Evolutionary conservation across 805 yeast species (phyloP), one percentile per base, ranked within the genome.

Genomic region (Candida vartiovaarae): DNA sequence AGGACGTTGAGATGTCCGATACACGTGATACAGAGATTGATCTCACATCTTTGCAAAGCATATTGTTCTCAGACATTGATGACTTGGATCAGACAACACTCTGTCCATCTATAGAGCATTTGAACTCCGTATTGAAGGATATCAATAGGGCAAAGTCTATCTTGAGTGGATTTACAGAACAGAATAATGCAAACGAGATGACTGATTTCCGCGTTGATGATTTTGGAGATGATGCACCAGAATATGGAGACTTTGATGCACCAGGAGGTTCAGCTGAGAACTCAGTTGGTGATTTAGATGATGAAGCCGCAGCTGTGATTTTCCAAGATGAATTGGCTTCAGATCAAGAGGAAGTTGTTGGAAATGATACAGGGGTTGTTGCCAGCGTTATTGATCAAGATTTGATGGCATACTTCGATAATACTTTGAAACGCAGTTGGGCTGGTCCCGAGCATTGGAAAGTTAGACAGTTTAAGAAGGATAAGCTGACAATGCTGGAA

Each of bases 401-500:
- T 54, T 64, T 87, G 35, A 78, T 86, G 75, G 83, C 89, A 3
- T 84, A 87, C 59, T 88, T 88, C 62, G 96, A 89, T 59, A 80
- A 78, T 42, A 72, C 78, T 23, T 70, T 87, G 63, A 75, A 71
- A 45, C 61, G 61, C 38, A 84, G 79, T 59, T 90, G 97, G 96
- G 76, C 95, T 28, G 97, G 97, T 7, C 84, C 91, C 10, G 91
- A 86, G 51, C 95, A 87, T 63, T 91, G 97, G 97, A 84, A 84
- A 62, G 83, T 91, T 8, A 67, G 74, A 35, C 74, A 78, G 10
- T 61, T 82, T 39, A 82, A 78, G 54, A 70, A 71, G 50, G 51
- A 34, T 5, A 50, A 36, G 51, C 33, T 29, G 42, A 42, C 8
- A 23, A 15, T 24, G 9, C 9, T 23, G 20, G 20, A 15, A 38